Percentiles rank a stretch among this genome's conserved stretches.
Conservation (phyloP, 768 basidiomycete genomes). For the Hemileccinum impolitum region DNA sequence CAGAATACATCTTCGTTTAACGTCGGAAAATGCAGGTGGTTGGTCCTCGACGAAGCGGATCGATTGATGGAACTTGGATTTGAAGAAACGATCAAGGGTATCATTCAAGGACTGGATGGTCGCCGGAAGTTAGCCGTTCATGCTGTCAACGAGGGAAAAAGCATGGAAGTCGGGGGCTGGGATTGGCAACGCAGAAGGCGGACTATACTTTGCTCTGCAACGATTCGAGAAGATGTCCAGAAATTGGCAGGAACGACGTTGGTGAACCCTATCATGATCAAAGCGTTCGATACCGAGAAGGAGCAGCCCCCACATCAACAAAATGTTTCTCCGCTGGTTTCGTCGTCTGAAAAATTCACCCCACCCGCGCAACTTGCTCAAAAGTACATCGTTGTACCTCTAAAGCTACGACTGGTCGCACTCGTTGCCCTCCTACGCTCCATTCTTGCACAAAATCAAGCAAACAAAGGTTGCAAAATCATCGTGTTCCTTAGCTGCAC, state of each 20-base stretch:
- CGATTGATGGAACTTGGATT: slow-evolving; percentile 97
- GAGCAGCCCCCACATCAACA: slow-evolving; percentile 13
- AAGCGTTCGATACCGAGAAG: slow-evolving; percentile 57
- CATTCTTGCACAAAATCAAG: slow-evolving; percentile 61
- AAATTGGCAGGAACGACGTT: slow-evolving; percentile 84
- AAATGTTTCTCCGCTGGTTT: slow-evolving; percentile 11
- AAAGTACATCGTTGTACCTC: slow-evolving; percentile 84
- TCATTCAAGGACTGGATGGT: slow-evolving; percentile 83
- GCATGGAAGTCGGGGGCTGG: slow-evolving; percentile 78
- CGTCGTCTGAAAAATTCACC: slow-evolving; percentile 64
- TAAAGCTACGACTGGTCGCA: slow-evolving; percentile 92
- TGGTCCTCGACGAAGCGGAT: slow-evolving; percentile 97
- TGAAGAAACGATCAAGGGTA: slow-evolving; percentile 90
- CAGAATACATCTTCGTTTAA: slow-evolving; percentile 94
- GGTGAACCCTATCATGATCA: slow-evolving; percentile 77
- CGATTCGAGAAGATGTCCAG: slow-evolving; percentile 92
- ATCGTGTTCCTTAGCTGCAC: slow-evolving; percentile 97
- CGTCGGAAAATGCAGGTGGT: slow-evolving; percentile 91
- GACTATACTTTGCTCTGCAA: slow-evolving; percentile 94
- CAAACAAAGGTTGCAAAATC: slow-evolving; percentile 59
- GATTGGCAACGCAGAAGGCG: slow-evolving; percentile 75
- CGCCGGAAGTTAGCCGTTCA: slow-evolving; percentile 67
- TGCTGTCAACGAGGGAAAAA: slow-evolving; percentile 64
- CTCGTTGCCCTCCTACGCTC: slow-evolving; percentile 83
- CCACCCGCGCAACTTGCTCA: slow-evolving; percentile 93